Base-by-base conservation (phyloP, 768 basidiomycete genomes). In the Phanerochaete sordida region DNA sequence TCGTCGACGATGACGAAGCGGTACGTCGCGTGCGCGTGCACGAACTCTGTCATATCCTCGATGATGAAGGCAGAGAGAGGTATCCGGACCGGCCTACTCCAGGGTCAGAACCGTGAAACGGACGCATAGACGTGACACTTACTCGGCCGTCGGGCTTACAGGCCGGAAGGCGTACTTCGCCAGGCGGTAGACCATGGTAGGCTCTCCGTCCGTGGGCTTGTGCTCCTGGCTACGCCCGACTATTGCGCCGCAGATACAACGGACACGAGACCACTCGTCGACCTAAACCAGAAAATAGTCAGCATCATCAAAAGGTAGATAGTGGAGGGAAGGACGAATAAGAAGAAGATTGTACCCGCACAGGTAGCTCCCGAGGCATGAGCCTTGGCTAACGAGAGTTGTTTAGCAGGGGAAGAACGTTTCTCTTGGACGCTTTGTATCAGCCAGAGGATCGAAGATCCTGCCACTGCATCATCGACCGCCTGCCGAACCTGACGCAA, bases 391-490 rank as follows among this genome's bases (percentile, higher is more conserved):
- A 79, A 81, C 75, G 86, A 84, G 89, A 87, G 93, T 95, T 95
- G 93, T 95, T 93, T 83, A 80, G 77, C 78, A 81, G 84, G 85
- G 69, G 76, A 75, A 61, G 63, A 19, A 43, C 62, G 45, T 88
- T 76, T 48, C 76, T 96, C 68, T 97, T 70, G 95, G 95, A 92
- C 90, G 82, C 64, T 76, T 90, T 88, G 94, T 95, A 98, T 98
- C 95, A 86, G 89, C 90, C 91, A 81, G 78, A 82, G 75, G 74
- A 75, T 67, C 61, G 63, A 71, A n/a, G 52, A 55, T 72, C 76
- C 72, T 72, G 72, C 70, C 66, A 65, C 61, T 63, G 59, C 63
- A 66, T 69, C 66, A 68, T 62, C 64, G 62, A 62, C 68, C 67
- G 70, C 59, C 71, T 48, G 53, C 57, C 53, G 45, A 59, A 62